Evolutionary conservation across 169 alveolate genomes (phyloP), one percentile per base, ranked within the genome.

Genomic region (Eimeria zaria): DNA sequence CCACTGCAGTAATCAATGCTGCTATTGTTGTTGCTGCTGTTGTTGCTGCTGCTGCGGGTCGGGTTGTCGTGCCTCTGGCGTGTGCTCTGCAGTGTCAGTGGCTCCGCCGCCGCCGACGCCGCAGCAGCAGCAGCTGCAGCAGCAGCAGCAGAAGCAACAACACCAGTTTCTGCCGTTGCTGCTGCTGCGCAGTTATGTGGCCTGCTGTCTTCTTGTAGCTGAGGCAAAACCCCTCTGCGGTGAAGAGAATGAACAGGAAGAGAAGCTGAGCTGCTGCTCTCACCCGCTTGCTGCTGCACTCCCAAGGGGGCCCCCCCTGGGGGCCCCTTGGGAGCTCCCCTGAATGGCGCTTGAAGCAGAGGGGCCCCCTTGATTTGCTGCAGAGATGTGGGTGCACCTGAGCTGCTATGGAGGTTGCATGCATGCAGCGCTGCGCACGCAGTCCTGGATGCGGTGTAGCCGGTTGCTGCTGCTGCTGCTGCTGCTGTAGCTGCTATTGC

Each of bases 31-130:
- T 36, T 62, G 36, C 71, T 62, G 71, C 36, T 24, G 36, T 11
- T 24, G 83, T 60, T 74, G 18, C 85, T 74, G 85, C 62, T 74
- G 62, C 85, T 36, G 60, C 58, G 39, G 85, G 39, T 44, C 36
- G 53, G 33, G 85, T 74, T 74, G 85, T 60, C 18, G 85, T 11
- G 44, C 36, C 85, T 8, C 24, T 60, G 58, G 85, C 46, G 78
- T 67, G 78, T n/a, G 20, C 18, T 27, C 36, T 20, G 33, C 85
- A 9, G 58, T 74, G 85, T 44, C 60, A 20, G 85, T 11, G 58
- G 60, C 62, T 39, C 85, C 46, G n/a, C n/a, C n/a, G n/a, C n/a
- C n/a, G n/a, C n/a, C n/a, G n/a, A n/a, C n/a, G n/a, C n/a, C n/a
- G 73, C 73, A 24, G 46, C 8, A 44, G 60, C 85, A 74, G 60